phyloP scores from a whole-genome alignment of 768 basidiomycete genomes.

The Suillus tomentosus region DNA sequence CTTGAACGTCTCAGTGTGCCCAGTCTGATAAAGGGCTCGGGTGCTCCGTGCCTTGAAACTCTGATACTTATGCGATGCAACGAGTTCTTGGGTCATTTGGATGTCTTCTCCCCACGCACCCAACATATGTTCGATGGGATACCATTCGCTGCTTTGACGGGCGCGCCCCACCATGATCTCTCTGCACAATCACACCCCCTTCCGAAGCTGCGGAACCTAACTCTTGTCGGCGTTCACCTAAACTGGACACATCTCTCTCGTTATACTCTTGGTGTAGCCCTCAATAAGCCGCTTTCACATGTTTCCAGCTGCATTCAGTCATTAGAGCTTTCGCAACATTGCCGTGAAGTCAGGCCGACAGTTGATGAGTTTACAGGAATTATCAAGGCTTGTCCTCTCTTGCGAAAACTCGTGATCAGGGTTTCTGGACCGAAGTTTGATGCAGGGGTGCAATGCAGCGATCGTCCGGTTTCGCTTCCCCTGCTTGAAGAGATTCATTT shows the following conservation, averaged over 20 bases:
- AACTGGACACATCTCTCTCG: conserved; percentile 49
- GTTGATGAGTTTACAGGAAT: conserved; percentile 44
- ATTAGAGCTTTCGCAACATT: conserved; percentile 56
- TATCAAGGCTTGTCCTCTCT: conserved; percentile 40
- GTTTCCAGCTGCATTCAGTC: conserved; percentile 32
- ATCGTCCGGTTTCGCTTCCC: conserved; percentile 38
- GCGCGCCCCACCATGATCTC: conserved; percentile 2
- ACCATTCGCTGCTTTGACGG: conserved; percentile 24
- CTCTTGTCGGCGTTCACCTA: conserved; percentile 58
- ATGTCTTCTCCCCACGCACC: conserved; percentile 43
- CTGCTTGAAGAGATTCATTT: conserved; percentile 41
- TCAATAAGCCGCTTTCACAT: background rate
- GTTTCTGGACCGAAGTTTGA: conserved; percentile 45
- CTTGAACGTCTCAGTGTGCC: conserved; percentile 45
- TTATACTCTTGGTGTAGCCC: conserved; percentile 15
- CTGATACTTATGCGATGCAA: conserved; percentile 63
- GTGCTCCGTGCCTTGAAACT: conserved; percentile 41
- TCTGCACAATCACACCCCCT: conserved; percentile 26
- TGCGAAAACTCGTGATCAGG: conserved; percentile 46
- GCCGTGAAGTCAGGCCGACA: conserved; percentile 54
- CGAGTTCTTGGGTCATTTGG: conserved; percentile 50
- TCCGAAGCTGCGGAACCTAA: conserved; percentile 50
- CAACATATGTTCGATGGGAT: conserved; percentile 41
- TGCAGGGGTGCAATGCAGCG: conserved; percentile 21
- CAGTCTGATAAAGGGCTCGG: conserved; percentile 34